A percentile compares a stretch with the other conserved stretches of the same genome.
phyloP scores from a whole-genome alignment of 345 rosid species.

The Ceriops decandra region DNA sequence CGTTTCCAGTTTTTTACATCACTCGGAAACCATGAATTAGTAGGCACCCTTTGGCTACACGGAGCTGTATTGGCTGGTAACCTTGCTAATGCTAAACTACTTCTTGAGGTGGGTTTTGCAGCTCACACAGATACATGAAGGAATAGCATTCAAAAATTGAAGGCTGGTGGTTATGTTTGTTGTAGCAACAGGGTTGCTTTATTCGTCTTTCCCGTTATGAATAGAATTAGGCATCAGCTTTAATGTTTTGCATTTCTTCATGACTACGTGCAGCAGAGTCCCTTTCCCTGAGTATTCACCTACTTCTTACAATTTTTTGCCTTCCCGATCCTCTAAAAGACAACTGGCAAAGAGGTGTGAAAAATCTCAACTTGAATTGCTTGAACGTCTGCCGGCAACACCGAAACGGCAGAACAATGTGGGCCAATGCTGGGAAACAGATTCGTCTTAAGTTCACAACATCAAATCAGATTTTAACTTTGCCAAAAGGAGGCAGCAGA shows the following conservation, averaged over 20 bases:
- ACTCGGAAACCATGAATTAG: too few relatives aligned
- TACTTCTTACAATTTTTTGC: not conserved
- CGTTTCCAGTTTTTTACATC: too few relatives aligned
- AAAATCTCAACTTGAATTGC: not conserved
- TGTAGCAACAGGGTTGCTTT: not conserved
- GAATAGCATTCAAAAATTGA: not conserved
- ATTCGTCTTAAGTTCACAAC: not conserved
- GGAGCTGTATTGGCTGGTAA: too few relatives aligned
- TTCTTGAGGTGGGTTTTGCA: too few relatives aligned
- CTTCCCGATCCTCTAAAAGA: too few relatives aligned
- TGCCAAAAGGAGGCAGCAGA: conserved; percentile 17
- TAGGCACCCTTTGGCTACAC: too few relatives aligned
- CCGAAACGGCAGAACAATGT: not conserved
- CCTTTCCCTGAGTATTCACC: not conserved
- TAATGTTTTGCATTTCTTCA: not conserved
- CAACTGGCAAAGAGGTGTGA: not conserved
- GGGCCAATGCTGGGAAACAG: not conserved
- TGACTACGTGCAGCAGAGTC: not conserved
- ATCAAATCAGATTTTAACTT: conserved; percentile 15
- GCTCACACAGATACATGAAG: conserved; percentile 23
- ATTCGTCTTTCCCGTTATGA: not conserved
- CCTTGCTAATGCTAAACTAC: too few relatives aligned
- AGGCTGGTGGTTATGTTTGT: not conserved
- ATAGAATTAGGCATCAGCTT: not conserved
- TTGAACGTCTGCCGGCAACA: not conserved